Evolutionary conservation across 108 stramenopile genomes (phyloP).

Genomic region (Seminavis robusta): DNA sequence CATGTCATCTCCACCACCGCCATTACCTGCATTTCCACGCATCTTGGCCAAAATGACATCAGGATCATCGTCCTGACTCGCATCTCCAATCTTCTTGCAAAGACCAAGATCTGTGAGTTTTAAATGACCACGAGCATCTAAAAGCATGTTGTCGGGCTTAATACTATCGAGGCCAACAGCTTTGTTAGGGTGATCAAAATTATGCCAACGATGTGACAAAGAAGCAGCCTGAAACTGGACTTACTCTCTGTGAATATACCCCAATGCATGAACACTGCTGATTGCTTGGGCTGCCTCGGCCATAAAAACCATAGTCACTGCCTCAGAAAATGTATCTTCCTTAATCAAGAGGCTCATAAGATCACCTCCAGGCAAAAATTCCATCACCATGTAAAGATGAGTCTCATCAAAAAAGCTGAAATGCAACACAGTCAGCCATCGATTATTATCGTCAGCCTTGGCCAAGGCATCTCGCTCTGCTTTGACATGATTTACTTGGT

Average conservation of each 20-base stretch:
- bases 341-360: conserved; percentile 97
- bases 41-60: conserved; percentile 78
- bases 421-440: conserved; percentile 95
- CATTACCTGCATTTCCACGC: conserved; percentile 49
- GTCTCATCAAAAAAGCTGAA: conserved; percentile 94
- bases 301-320: conserved; percentile 94
- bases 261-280: conserved; percentile 89
- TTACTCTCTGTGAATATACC: conserved; percentile 99
- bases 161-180: too few relatives aligned
- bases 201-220: too few relatives aligned
- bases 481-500: conserved; percentile 97
- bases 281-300: conserved; percentile 98
- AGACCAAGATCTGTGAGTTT: conserved; percentile 99
- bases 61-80: conserved; percentile 79
- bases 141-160: conserved; percentile 99
- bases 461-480: conserved; percentile 96
- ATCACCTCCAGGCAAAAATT: conserved; percentile 98
- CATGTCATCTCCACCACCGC: conserved; percentile 9
- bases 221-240: too few relatives aligned
- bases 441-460: conserved; percentile 85
- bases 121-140: conserved; percentile 97
- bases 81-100: conserved; percentile 96
- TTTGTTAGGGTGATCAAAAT: too few relatives aligned
- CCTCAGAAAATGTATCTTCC: conserved; percentile 88
- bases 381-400: conserved; percentile 98